Evolutionary conservation across 2,329 filamentous ascomycete genomes (phyloP), one percentile per base, ranked within the genome.

Genomic region (Zasmidium citrigriseum): DNA sequence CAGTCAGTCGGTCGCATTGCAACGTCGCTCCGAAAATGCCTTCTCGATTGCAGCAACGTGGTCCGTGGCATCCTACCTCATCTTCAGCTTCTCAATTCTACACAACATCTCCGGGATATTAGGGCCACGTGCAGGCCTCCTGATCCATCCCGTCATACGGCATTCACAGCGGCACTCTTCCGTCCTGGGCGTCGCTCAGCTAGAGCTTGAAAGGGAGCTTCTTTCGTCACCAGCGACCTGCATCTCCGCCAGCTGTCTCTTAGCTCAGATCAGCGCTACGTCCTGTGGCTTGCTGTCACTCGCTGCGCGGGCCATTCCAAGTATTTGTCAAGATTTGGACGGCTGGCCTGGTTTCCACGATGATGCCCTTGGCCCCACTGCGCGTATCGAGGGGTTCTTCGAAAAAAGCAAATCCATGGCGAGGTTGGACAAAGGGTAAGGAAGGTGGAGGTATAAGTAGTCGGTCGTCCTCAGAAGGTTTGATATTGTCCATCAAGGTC

Each of bases 401-500:
- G 34, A n/a, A 41, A 41, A 41, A 41, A 41, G 34, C 18, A 41
- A 41, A 41, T 4, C 4, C 16, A n/a, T 41, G 16, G 34, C 34
- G 34, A 41, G 7, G n/a, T n/a, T n/a, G n/a, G n/a, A n/a, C 27
- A 14, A 14, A 29, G 14, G 27, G 27, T 46, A 21, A 20, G 9
- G 14, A 18, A 47, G 45, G 45, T 22, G 23, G 18, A 22, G 45
- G 50, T 52, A 52, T 52, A 52, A 52, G 50, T 52, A 52, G 50
- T 24, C 50, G 20, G 5, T 20, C 20, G 29, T 18, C 11, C 3
- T 20, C n/a, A n/a, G 18, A 34, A 45, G 18, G 18, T 51, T 24
- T 34, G 7, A 34, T 4, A 10, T 52, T 44, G 50, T 52, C 50
- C 50, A 52, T 52, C 50, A 52, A 52, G 50, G 50, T 52, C 27